Percentiles rank a stretch among this genome's conserved stretches.
phyloP scores from a whole-genome alignment of 345 rosid genomes.

The Geranium rotundifolium region DNA sequence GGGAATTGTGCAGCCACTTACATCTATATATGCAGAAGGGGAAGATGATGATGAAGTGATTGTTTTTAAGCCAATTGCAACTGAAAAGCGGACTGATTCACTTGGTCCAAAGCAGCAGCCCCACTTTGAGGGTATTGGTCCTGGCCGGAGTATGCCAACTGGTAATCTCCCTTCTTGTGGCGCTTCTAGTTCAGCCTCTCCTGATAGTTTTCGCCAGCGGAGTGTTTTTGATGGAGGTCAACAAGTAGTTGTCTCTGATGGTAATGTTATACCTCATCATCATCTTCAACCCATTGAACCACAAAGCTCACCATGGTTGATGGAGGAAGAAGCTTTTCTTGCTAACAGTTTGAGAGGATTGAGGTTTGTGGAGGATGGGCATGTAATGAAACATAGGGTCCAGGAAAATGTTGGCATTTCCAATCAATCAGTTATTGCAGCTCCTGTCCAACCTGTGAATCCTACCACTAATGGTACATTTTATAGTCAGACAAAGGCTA shows the following conservation, averaged over 20 bases:
- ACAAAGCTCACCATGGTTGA: slow-evolving; percentile 41
- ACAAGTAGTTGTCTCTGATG: slow-evolving; percentile 31
- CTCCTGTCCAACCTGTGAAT: slow-evolving; percentile 13
- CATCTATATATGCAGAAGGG: slow-evolving; percentile 34
- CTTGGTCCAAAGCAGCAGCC: slow-evolving; percentile 24
- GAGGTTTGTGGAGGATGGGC: slow-evolving; percentile 49
- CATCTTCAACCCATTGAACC: slow-evolving; percentile 34
- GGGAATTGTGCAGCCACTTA: slow-evolving; percentile 23
- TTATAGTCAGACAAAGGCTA: slow-evolving; percentile 25
- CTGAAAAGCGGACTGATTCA: slow-evolving; percentile 47
- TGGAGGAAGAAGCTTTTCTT: slow-evolving; percentile 40
- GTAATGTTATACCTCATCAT: slow-evolving; percentile 23
- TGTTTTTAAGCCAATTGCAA: slow-evolving; percentile 69
- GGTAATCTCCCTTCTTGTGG: slow-evolving; percentile 30
- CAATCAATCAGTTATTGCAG: slow-evolving; percentile 23
- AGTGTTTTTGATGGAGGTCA: slow-evolving; percentile 27
- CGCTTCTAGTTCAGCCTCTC: slow-evolving; percentile 26
- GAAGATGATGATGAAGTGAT: slow-evolving; percentile 93
- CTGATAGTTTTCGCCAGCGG: slow-evolving; percentile 30
- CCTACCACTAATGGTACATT: slow-evolving; percentile 4
- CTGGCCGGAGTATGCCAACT: slow-evolving; percentile 24
- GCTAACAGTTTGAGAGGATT: slow-evolving; percentile 48
- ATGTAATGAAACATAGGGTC: slow-evolving; percentile 33
- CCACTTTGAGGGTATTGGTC: slow-evolving; percentile 36
- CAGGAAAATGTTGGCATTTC: slow-evolving; percentile 31